These are phyloP conservation scores for Aurantiochytrium sp. DNA, from an alignment of 108 stramenopile species.

Conservation along the genomic window DNA sequence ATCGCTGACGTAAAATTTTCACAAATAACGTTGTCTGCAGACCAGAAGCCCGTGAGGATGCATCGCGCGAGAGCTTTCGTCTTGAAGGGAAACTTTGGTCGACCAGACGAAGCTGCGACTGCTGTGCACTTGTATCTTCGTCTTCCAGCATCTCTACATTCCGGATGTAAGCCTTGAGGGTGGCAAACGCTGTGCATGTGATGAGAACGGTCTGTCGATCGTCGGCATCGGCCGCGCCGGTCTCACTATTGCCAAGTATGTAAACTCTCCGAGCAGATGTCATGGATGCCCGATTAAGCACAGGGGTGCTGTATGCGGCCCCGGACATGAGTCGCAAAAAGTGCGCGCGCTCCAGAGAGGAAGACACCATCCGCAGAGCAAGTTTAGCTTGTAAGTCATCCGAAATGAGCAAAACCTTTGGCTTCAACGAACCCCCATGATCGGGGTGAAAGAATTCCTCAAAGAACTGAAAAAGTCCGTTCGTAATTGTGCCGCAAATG, in stretches of 20 bases:
- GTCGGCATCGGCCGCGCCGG: not conserved
- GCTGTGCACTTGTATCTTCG: not conserved
- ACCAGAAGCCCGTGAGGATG: no score
- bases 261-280: not conserved
- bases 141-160: no score
- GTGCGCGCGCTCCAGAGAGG: not conserved
- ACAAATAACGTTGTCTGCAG: not conserved
- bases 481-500: not conserved
- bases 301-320: not conserved
- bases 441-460: slow-evolving; percentile 8
- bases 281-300: not conserved
- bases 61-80: no score
- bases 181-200: not conserved
- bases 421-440: not conserved
- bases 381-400: not conserved
- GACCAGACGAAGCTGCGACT: no score
- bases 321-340: not conserved
- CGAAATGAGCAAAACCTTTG: not conserved
- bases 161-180: not conserved
- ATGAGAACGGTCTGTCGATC: not conserved
- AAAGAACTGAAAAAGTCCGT: not conserved
- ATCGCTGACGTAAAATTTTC: not conserved
- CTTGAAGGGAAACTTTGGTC: no score
- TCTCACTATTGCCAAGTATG: not conserved
- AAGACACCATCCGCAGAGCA: not conserved